phyloP scores from a whole-genome alignment of 139 green algal species.

The Volvox africanus region DNA sequence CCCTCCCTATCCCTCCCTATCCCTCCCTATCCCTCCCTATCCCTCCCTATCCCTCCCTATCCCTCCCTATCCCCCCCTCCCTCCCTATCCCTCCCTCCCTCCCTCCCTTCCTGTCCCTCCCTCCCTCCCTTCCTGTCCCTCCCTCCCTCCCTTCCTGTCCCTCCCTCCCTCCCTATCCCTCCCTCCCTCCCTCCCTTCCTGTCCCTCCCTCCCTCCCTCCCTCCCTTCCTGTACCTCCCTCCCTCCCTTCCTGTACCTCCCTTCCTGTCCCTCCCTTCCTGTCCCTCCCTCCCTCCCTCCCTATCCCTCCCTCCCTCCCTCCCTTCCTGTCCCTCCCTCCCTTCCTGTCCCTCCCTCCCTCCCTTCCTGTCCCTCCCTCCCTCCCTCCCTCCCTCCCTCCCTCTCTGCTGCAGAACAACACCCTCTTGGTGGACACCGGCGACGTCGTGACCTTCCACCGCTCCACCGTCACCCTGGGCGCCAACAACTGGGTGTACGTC shows the following conservation, averaged over 20 bases:
- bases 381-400: not conserved
- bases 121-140: not conserved
- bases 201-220: not conserved
- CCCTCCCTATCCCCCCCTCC: not conserved
- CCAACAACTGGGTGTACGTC: conserved; percentile 35
- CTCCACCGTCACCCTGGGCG: not conserved
- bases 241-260: too few relatives aligned
- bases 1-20: too few relatives aligned
- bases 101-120: not conserved
- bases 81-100: not conserved
- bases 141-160: not conserved
- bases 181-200: not conserved
- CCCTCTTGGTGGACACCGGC: not conserved
- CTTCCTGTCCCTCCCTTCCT: not conserved
- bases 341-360: too few relatives aligned
- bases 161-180: not conserved
- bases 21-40: not conserved
- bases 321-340: not conserved
- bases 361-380: not conserved
- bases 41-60: not conserved
- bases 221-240: not conserved
- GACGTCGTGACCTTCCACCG: not conserved
- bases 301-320: not conserved
- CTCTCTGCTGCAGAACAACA: conserved; percentile 36
- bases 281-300: not conserved